phyloP scores from a whole-genome alignment of 2,329 filamentous ascomycete genomes.

The Intubia oerlemansii region DNA sequence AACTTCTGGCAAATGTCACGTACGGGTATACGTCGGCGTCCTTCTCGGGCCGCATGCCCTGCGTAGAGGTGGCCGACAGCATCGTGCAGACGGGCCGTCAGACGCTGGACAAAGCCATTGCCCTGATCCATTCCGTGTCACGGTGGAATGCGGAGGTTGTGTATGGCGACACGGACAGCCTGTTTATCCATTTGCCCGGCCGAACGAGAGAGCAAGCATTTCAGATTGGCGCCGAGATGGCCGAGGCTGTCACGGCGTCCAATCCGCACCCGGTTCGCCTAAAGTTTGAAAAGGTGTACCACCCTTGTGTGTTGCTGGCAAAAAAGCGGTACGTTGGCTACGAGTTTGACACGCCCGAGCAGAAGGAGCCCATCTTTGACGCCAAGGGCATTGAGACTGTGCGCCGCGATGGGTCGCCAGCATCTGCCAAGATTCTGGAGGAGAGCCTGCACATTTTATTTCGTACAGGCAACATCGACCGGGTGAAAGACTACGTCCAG shows the following conservation, averaged over 20 bases:
- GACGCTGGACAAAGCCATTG: conserved; percentile 83
- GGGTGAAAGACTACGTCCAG: conserved; percentile 52
- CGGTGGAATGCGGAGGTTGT: conserved; percentile 92
- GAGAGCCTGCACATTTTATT: conserved; percentile 78
- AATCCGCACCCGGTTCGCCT: conserved; percentile 87
- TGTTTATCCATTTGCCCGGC: conserved; percentile 80
- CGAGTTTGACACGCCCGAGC: conserved; percentile 68
- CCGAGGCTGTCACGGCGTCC: conserved; percentile 64
- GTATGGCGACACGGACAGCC: conserved; percentile 90
- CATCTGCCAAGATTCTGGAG: conserved; percentile 92
- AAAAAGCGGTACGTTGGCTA: conserved; percentile 98
- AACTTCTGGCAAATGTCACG: conserved; percentile 94
- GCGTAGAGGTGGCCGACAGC: conserved; percentile 91
- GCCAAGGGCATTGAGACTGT: conserved; percentile 98
- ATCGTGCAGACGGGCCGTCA: conserved; percentile 94
- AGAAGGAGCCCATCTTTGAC: conserved; percentile 72
- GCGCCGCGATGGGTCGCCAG: conserved; percentile 79
- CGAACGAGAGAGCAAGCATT: conserved; percentile 79
- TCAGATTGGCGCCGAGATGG: conserved; percentile 79
- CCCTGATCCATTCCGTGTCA: conserved; percentile 70
- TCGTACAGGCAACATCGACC: conserved; percentile 68
- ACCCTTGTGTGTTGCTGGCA: conserved; percentile 78
- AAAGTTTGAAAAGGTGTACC: conserved; percentile 97
- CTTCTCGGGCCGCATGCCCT: conserved; percentile 94
- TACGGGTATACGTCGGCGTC: conserved; percentile 96